phyloP scores from a whole-genome alignment of 2,329 filamentous ascomycete species.

The Colletotrichum sansevieriae region DNA sequence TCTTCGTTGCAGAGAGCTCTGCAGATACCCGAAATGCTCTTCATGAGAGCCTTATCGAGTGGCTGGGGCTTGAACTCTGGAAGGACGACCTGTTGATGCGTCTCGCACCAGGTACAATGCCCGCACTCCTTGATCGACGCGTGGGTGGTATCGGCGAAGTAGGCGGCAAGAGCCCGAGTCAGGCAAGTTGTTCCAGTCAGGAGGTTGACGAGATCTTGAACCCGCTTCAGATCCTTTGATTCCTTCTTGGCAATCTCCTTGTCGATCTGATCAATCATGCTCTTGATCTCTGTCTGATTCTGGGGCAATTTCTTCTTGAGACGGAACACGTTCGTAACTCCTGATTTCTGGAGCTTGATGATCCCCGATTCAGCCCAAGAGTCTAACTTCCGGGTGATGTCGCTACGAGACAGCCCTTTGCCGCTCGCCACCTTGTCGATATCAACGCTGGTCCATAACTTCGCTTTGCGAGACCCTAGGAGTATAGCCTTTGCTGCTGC shows the following conservation, averaged over 20 bases:
- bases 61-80: constrained; percentile 53
- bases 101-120: constrained; percentile 65
- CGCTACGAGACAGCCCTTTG: constrained; percentile 54
- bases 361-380: constrained; percentile 62
- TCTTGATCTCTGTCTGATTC: constrained; percentile 55
- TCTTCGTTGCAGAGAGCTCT: constrained; percentile 15
- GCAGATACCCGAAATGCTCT: constrained; percentile 58
- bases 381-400: constrained; percentile 68
- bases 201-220: constrained; percentile 64
- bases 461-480: constrained; percentile 54
- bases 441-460: constrained; percentile 61
- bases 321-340: constrained; percentile 67
- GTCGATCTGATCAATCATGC: constrained; percentile 62
- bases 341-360: constrained; percentile 65
- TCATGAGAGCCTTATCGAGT: constrained; percentile 57
- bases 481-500: constrained; percentile 60
- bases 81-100: constrained; percentile 53
- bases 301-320: constrained; percentile 61
- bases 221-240: constrained; percentile 63
- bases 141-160: constrained; percentile 68
- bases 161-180: constrained; percentile 62
- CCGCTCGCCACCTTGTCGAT: constrained; percentile 54
- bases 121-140: constrained; percentile 62
- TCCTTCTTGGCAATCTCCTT: constrained; percentile 65
- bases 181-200: constrained; percentile 67